Evolutionary conservation across 768 basidiomycete genomes (phyloP).

Genomic region (Clitopilus passeckerianus): DNA sequence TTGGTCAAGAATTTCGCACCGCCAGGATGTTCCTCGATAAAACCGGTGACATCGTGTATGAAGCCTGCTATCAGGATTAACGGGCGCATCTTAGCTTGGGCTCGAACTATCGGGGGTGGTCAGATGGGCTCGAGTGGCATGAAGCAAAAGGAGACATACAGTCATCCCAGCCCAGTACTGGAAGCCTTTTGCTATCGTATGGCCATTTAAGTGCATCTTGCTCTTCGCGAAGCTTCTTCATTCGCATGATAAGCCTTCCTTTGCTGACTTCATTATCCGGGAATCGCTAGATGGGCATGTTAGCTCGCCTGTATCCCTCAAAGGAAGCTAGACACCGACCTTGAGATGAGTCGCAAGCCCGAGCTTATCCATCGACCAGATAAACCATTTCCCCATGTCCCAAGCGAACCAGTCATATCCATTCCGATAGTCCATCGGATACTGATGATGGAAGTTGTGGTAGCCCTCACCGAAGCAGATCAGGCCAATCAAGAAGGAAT

Average conservation of each 20-base stretch:
- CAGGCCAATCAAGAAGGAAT: conserved; percentile 85
- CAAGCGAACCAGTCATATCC: conserved; percentile 94
- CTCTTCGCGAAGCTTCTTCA: conserved; percentile 77
- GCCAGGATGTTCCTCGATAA: conserved; percentile 90
- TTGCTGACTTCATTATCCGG: conserved; percentile 66
- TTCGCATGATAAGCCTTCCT: conserved; percentile 90
- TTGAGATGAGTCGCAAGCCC: conserved; percentile 73
- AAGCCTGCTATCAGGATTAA: conserved; percentile 86
- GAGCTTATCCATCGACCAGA: conserved; percentile 51
- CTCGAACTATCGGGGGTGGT: conserved; percentile 48
- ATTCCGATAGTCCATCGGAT: conserved; percentile 96
- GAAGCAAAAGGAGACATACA: conserved; percentile 41
- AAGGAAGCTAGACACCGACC: conserved; percentile 19
- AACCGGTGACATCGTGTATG: conserved; percentile 84
- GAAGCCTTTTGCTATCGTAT: conserved; percentile 65
- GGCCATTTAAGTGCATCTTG: conserved; percentile 83
- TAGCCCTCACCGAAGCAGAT: conserved; percentile 95
- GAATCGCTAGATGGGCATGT: conserved; percentile 28
- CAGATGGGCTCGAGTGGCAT: background rate
- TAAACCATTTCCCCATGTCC: conserved; percentile 92
- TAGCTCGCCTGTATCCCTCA: background rate
- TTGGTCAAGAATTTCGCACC: conserved; percentile 80
- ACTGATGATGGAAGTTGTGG: conserved; percentile 97
- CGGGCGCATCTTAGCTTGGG: conserved; percentile 74
- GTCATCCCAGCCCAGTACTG: conserved; percentile 82